Percentiles rank a stretch among this genome's conserved stretches.
Evolutionary conservation across 306 rosid genomes (phyloP).

Genomic region (Ammopiptanthus mongolicus): DNA sequence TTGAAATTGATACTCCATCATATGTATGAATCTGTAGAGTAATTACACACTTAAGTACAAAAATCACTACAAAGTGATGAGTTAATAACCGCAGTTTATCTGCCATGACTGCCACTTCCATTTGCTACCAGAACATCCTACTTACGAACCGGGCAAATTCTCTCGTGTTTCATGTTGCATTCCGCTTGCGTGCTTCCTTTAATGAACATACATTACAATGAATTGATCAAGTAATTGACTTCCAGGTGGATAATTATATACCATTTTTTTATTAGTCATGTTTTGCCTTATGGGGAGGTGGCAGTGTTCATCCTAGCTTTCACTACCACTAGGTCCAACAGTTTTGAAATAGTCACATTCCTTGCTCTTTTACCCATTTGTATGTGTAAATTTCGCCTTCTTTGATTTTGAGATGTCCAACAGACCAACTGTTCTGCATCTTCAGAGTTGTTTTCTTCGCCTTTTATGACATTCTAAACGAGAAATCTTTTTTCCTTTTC

Average conservation of each 20-base stretch:
- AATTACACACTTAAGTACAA: not conserved
- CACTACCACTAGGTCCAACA: not conserved
- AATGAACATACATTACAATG: not conserved
- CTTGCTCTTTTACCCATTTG: not conserved
- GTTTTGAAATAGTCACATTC: not conserved
- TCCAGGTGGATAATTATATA: constrained; percentile 60
- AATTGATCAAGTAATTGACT: not conserved
- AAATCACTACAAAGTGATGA: not conserved
- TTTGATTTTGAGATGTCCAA: not conserved
- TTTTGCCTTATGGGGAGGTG: not conserved
- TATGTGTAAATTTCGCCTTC: not conserved
- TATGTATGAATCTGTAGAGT: not conserved
- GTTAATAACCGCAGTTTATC: not conserved
- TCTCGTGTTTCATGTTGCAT: not conserved
- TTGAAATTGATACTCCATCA: constrained; percentile 6
- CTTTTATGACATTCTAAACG: not conserved
- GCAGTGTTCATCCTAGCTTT: not conserved
- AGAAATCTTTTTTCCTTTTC: not conserved
- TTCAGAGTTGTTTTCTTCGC: not conserved
- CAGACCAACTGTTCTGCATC: not conserved
- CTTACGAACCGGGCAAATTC: too few species aligned
- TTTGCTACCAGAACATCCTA: too few species aligned
- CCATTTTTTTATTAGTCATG: constrained; percentile 1
- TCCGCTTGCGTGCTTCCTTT: not conserved
- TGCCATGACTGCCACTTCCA: not conserved